Evolutionary conservation across 768 basidiomycete species (phyloP).

Genomic region (Dictyophora rubrovolvata): DNA sequence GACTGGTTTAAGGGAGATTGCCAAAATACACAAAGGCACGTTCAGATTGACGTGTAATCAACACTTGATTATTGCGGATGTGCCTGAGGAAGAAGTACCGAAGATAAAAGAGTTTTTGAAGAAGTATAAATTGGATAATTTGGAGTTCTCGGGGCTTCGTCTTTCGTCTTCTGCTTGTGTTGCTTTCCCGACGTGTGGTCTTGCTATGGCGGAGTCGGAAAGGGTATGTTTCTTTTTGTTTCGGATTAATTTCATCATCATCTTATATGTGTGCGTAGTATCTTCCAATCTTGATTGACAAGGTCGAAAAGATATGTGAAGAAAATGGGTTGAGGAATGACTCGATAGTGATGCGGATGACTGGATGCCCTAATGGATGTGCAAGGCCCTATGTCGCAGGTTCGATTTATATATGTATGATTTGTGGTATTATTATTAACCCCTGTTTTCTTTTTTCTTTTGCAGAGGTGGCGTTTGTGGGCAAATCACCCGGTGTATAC

Average conservation of each 20-base stretch:
- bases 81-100: conserved; percentile 60
- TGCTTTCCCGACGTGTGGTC: conserved; percentile 90
- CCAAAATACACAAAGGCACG: conserved; percentile 85
- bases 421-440: neutral
- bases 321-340: conserved; percentile 89
- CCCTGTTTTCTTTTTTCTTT: neutral
- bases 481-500: conserved; percentile 90
- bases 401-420: conserved; percentile 21
- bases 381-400: conserved; percentile 89
- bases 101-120: conserved; percentile 69
- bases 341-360: conserved; percentile 97
- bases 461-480: conserved; percentile 88
- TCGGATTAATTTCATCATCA: neutral
- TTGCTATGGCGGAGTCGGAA: conserved; percentile 75
- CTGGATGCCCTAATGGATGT: conserved; percentile 91
- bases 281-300: conserved; percentile 83
- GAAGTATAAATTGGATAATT: conserved; percentile 84
- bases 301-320: conserved; percentile 92
- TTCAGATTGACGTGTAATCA: conserved; percentile 96
- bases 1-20: conserved; percentile 85
- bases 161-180: conserved; percentile 94
- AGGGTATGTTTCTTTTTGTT: conserved; percentile 31
- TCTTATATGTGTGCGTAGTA: conserved; percentile 54
- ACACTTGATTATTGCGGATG: conserved; percentile 81
- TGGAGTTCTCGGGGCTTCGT: conserved; percentile 67